Evolutionary conservation across 371 early-diverging fungal species (phyloP), one percentile per base, ranked within the genome.

Genomic region (Racocetra persica): DNA sequence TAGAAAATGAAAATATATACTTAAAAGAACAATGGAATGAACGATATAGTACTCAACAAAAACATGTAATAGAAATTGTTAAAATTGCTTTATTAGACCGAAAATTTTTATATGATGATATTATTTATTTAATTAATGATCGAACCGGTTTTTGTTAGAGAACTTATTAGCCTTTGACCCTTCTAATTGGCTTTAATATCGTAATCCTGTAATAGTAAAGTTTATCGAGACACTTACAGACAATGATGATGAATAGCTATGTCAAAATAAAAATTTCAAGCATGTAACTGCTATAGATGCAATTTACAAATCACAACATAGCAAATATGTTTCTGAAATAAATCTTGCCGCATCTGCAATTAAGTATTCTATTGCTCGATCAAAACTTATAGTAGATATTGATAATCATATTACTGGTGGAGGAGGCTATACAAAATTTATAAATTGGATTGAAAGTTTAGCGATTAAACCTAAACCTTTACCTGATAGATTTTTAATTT

Each of bases 101-200:
- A 13, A 41, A 32, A 51, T 22, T 54, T 76, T 36, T 76, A 45
- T 76, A 76, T 60, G 10, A 76, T 55, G 62, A 60, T 76, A 76
- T 59, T 51, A 26, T 32, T n/a, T 1, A 18, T 60, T 76, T 76
- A 38, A 57, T 32, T 22, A 59, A 57, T 51, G 52, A 76, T 76
- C 32, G 60, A 22, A 60, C 7, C n/a, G 22, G 16, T 76, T 76
- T 76, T 18, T 1, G 16, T 60, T 76, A 59, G 14, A 76, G 7
- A 59, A 51, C 8, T 3, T 75, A 52, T 59, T 75, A 76, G 74
- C 51, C 7, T 76, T 60, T 76, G 28, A 11, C 32, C 32, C 32
- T 32, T 32, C 60, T 18, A 41, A 41, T 41, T 41, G 41, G 41
- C 41, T 41, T 41, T 5, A 8, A 41, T 41, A 41, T 41, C 6